Base-by-base conservation (phyloP, 345 rosid genomes). In the Eucalyptus viminalis region DNA sequence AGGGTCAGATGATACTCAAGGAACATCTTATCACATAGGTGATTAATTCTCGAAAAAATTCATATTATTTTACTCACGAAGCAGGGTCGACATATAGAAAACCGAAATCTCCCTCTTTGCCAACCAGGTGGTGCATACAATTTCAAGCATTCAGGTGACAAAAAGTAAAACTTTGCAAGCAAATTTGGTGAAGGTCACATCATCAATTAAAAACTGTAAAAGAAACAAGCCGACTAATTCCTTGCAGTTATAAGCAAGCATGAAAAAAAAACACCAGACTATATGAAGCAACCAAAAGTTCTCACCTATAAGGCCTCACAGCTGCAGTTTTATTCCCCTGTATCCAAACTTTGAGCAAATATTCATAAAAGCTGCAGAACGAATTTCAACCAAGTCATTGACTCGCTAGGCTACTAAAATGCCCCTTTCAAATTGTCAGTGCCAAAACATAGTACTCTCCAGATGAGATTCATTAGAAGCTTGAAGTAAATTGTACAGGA, bases 271-370 rank as follows among this genome's bases (percentile, higher is more conserved):
- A 88, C 65, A 50, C 31, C 27, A 51, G 43, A 49, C 9, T 67
- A 83, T 22, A 67, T 53, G 69, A 27, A 87, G 54, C 50, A 58
- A 51, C 21, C 51, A 76, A 87, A 80, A 87, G 87, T 47, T 91
- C 89, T 92, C 88, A 98, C 99, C 99, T 95, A 87, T 97, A 98
- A 56, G 56, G 92, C 90, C 91, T 95, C 88, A 98, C 96, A 50
- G 93, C 92, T 88, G 95, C 91, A n/a, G 99, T 97, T 94, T 92
- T 95, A 93, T 96, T 97, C 89, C 99, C 99, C 90, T 97, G 99
- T 87, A 97, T 92, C 99, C 99, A 98, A 89, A 94, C 99, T 92
- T 97, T 98, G 91, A 98, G 99, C 93, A 98, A 92, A 92, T 98
- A 98, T 88, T 98, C 99, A 87, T 98, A 98, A 90, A 98, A 98